Base-by-base conservation (phyloP, 768 basidiomycete species). In the Fomitopsis serialis region DNA sequence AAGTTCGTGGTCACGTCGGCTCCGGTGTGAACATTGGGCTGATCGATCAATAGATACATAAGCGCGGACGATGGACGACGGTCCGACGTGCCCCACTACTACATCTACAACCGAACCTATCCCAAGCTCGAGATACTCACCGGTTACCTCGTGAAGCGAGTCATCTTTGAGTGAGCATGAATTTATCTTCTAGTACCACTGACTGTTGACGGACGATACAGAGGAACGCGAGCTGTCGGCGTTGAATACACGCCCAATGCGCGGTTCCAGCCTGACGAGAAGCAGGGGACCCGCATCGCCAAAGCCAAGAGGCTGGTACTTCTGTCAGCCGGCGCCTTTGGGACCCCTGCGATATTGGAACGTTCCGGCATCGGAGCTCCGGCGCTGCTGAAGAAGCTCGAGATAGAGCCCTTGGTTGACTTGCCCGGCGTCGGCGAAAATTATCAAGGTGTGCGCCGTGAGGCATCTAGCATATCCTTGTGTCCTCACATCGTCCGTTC, bases 291-390 rank as follows among this genome's bases (percentile, higher is more conserved):
- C 1, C 42, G 50, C 15, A 60, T 47, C 0, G 72, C 66, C 1
- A 63, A 46, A 15, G 76, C 72, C 3, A 59, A 59, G n/a, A 66
- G 65, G 35, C 54, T 76, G 1, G 70, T 78, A 7, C 63, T 78
- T 0, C 48, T 78, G 5, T 69, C 70, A 15, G 70, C 72, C 3
- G 76, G 77, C 0, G 55, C 74, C 0, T 68, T 77, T 25, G 74
- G 75, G 22, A 75, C 76, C 0, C 75, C 81, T 1, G 70, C 72
- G 40, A 72, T 87, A 17, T 72, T 87, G 12, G 79, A 85, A 59
- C 71, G 82, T 2, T 82, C 75, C 2, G 77, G 77, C 0, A 72
- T 79, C 3, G 77, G 77, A 0, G 56, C 65, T 4, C 58, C 58
- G 48, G 62, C 55, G 0, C 27, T 73, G 1, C 66, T 79, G 0